Base-by-base conservation (phyloP, 2,329 filamentous ascomycete genomes). In the Ilyonectria mors-panacis region DNA sequence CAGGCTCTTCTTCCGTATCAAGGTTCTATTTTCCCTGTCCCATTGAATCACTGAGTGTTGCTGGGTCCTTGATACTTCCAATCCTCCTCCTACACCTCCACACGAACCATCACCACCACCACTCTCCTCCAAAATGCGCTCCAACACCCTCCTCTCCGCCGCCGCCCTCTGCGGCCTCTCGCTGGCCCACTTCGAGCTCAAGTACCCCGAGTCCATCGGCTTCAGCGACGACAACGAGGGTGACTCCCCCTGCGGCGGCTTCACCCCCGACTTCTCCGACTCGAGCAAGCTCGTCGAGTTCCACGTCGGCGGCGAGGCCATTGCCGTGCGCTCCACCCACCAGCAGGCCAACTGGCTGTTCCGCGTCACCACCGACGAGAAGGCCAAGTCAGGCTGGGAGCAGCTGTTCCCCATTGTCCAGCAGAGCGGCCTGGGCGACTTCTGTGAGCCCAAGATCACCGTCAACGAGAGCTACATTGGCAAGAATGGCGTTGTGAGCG, bases 341-440 rank as follows among this genome's bases (percentile, higher is more conserved):
- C 81, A 86, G 4, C 82, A 87, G 75, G 80, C 82, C 70, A 87
- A 81, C 61, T 90, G 85, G 85, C 82, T 91, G 17, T 87, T 88
- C 81, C 88, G 89, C 68, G 86, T 84, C 69, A 90, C 87, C 13
- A 80, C 85, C 21, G 87, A 88, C 72, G 72, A 80, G 54, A 81
- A 81, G 12, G 85, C 82, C 48, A 73, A 76, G 50, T 79, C 80
- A 21, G 85, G 85, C 75, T 91, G 88, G 88, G 84, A 85, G 28
- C 80, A 88, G 75, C 75, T 89, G 57, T 86, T 84, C 73, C 85
- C 85, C 33, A 84, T 88, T 59, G 80, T 89, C 37, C 76, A 81
- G 72, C 88, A 91, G 78, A 86, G 78, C 61, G 87, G 88, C 17
- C 78, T 86, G 2, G 88, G 88, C 60, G 77, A 80, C 56, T 88